Base-by-base conservation (phyloP, 345 rosid genomes). In the Dipteronia dyeriana region DNA sequence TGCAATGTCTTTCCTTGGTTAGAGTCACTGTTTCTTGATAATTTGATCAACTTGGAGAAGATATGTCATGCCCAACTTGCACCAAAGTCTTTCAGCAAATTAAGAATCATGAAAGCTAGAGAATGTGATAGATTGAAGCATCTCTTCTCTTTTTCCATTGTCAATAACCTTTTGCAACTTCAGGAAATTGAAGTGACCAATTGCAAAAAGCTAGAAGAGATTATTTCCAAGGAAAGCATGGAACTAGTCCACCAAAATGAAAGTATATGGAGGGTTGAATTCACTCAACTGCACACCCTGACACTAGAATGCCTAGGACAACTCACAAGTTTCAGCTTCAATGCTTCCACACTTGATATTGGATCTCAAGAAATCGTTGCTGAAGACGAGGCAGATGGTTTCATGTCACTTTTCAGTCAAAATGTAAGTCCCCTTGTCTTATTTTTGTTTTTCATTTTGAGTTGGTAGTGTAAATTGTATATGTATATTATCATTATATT, bases 21-120 rank as follows among this genome's bases (percentile, higher is more conserved):
- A 68, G 79, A 66, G 29, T 68, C 78, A 0, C 2, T 78, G 20
- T 19, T 26, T 68, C 70, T 70, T 47, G 7, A n/a, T 3, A 74
- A 66, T 70, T 70, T 83, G 77, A 61, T 16, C 9, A 62, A 19
- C n/a, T 75, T 78, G 74, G 65, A 73, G 77, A n/a, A 75, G 70
- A 70, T 83, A 12, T 80, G 60, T 19, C 26, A 70, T 5, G 79
- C 72, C 1, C 61, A 5, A 43, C 61, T 34, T 23, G 23, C 17
- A 9, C 4, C 11, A 4, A 31, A 63, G 3, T 68, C 73, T 25
- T 78, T 84, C 54, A 22, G 71, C 1, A 75, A 75, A 5, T 47
- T 84, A 12, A 71, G 57, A 68, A 20, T 43, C 4, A 1, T 84
- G 12, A 62, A 64, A 5, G 73, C 78, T 13, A 5, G 2, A 8